A percentile compares a stretch with the other conserved stretches of the same genome.
phyloP scores from a whole-genome alignment of 306 rosid genomes.

The Senna tora region DNA sequence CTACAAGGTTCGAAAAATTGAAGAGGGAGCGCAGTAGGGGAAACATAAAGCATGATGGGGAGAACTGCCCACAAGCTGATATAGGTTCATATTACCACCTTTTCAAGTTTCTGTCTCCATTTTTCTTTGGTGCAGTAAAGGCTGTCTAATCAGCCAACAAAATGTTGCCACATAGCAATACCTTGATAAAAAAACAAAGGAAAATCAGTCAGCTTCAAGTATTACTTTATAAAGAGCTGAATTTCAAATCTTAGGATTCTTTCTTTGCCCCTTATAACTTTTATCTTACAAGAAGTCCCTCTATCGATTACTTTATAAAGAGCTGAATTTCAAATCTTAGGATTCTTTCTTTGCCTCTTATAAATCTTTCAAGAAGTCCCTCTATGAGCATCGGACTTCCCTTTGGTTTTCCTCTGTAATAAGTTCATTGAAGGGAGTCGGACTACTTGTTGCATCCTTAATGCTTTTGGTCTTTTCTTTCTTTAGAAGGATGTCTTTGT shows the following conservation, averaged over 20 bases:
- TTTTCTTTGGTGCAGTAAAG: slow-evolving; percentile 18
- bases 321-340: slow-evolving; percentile 16
- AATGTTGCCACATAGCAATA: slow-evolving; percentile 15
- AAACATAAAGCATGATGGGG: slow-evolving; percentile 50
- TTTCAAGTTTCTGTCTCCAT: slow-evolving; percentile 11
- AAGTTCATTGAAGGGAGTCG: not conserved
- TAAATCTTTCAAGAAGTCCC: slow-evolving; percentile 20
- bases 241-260: slow-evolving; percentile 11
- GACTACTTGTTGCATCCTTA: not conserved
- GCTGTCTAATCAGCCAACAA: not conserved
- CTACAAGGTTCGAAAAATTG: slow-evolving; percentile 70
- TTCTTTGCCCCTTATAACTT: slow-evolving; percentile 21
- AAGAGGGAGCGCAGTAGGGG: slow-evolving; percentile 57
- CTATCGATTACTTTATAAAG: not conserved
- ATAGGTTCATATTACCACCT: slow-evolving; percentile 52
- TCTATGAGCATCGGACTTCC: not conserved
- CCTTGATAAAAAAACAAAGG: slow-evolving; percentile 11
- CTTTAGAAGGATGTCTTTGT: not conserved
- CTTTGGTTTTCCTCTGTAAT: not conserved
- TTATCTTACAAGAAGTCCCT: slow-evolving; percentile 12
- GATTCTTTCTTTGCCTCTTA: slow-evolving; percentile 10
- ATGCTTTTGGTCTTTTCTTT: not conserved
- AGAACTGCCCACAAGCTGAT: slow-evolving; percentile 50
- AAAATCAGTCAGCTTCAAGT: slow-evolving; percentile 28
- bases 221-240: slow-evolving; percentile 6